These are phyloP conservation scores for Fusarium circinatum DNA, from an alignment of 2,329 filamentous ascomycete species.

Conservation along the genomic window DNA sequence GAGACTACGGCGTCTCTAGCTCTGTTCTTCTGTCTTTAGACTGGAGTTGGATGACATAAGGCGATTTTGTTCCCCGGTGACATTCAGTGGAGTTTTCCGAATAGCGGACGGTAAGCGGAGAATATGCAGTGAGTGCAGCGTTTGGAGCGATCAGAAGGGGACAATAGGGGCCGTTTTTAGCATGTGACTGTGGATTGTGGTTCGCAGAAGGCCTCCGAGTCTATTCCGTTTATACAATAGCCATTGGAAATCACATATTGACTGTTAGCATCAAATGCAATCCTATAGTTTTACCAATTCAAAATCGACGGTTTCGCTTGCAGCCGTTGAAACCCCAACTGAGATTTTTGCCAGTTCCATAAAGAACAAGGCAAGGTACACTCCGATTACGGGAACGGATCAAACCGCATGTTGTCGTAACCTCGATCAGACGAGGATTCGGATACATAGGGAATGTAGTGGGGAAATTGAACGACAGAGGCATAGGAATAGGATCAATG, in stretches of 20 bases:
- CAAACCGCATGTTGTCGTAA: slow-evolving; percentile 27
- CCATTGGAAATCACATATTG: background rate
- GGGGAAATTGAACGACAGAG: slow-evolving; percentile 10
- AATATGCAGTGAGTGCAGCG: background rate
- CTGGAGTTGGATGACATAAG: slow-evolving; percentile 42
- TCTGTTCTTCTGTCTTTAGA: slow-evolving; percentile 7
- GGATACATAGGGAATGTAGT: slow-evolving; percentile 26
- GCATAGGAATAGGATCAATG: background rate
- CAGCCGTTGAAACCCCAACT: background rate
- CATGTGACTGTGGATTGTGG: slow-evolving; percentile 38
- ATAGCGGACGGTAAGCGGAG: slow-evolving; percentile 20
- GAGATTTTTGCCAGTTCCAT: background rate
- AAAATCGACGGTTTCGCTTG: background rate
- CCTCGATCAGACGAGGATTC: slow-evolving; percentile 28
- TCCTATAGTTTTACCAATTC: background rate
- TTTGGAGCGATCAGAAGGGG: slow-evolving; percentile 1
- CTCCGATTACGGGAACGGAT: slow-evolving; percentile 33
- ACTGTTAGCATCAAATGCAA: background rate
- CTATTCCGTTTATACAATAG: background rate
- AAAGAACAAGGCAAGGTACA: background rate
- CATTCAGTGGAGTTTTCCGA: slow-evolving; percentile 38
- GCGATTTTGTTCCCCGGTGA: slow-evolving; percentile 14
- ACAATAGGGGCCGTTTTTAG: slow-evolving; percentile 14
- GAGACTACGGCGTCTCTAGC: slow-evolving; percentile 16
- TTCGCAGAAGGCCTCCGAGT: background rate